phyloP scores from a whole-genome alignment of 139 green algal species.

The Chlorella sp. region DNA sequence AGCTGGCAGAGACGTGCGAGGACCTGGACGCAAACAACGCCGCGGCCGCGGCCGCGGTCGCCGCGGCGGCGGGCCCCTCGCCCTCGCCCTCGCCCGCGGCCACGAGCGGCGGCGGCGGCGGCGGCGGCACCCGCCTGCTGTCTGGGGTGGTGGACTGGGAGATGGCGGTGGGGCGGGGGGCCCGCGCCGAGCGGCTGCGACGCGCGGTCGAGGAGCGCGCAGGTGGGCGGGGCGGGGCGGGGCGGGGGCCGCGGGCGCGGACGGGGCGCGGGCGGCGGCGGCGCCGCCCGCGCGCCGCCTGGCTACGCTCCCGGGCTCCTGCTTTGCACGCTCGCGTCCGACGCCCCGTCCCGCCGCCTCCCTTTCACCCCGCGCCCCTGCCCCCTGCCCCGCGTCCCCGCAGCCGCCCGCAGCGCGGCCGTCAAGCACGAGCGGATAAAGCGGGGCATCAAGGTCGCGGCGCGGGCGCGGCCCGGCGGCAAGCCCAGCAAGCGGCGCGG shows the following conservation, averaged over 20 bases:
- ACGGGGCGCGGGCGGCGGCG: not conserved
- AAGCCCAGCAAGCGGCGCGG: not conserved
- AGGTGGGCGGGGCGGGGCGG: not conserved
- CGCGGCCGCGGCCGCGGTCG: not conserved
- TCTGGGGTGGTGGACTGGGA: slow-evolving; percentile 20
- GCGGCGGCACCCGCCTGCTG: slow-evolving; percentile 10
- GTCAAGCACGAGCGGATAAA: slow-evolving; percentile 12
- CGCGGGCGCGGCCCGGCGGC: not conserved
- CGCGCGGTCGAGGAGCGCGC: too few relatives aligned
- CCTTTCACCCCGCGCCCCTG: not conserved
- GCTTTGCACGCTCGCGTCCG: not conserved
- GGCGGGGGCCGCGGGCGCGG: not conserved
- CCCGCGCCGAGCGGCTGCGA: not conserved
- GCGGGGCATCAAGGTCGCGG: not conserved
- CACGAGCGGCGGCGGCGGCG: not conserved
- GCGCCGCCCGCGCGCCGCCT: not conserved
- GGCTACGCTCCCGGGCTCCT: not conserved
- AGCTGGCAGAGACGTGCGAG: slow-evolving; percentile 40
- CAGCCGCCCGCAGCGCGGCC: not conserved
- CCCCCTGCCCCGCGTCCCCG: not conserved
- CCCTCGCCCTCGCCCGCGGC: not conserved
- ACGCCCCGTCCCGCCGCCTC: not conserved
- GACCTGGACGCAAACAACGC: slow-evolving; percentile 31
- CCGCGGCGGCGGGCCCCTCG: not conserved
- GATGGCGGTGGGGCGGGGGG: slow-evolving; percentile 26